Evolutionary conservation across 306 rosid species (phyloP), one percentile per base, ranked within the genome.

Genomic region (Acacia crassicarpa): DNA sequence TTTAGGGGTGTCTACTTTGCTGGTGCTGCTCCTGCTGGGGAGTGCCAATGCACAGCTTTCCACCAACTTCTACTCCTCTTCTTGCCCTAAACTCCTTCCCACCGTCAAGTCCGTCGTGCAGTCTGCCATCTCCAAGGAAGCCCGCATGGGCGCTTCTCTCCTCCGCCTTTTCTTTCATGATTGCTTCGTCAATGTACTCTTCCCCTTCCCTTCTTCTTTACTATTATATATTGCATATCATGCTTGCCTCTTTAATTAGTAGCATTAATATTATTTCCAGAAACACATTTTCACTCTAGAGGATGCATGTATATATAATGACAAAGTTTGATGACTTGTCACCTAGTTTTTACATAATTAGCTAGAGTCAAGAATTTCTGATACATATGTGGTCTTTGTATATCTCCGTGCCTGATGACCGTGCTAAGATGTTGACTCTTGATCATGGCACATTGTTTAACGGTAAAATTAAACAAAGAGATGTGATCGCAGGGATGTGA

Each of bases 91-190:
- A 3, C 88, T 95, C 78, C 27, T 90, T 65, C 38, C 93, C 80
- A 82, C 90, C 0, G 95, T 95, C 27, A 87, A 79, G 84, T 84
- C 92, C 81, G 74, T 87, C 0, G 88, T 95, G 30, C 86, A 85
- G 22, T 86, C 94, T 1, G 97, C 97, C 13, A 82, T 95, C 16
- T 46, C 82, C 4, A 93, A 86, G 25, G 99, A 93, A 76, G 23
- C 92, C 38, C 90, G 99, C 16, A 95, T 91, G 90, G 99, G 98
- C 23, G 98, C 98, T 78, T 95, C 99, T 43, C 84, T 95, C 71
- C 98, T 95, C 20, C 99, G 99, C 17, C 78, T 95, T 81, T 88
- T 87, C 89, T 93, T 95, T 81, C 99, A 93, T 2, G 98, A 95
- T 49, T 95, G 98, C 80, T 91, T 95, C 63, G 98, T 95, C 83